Evolutionary conservation across 768 basidiomycete species (phyloP).

Genomic region (Saitozyma sp.): DNA sequence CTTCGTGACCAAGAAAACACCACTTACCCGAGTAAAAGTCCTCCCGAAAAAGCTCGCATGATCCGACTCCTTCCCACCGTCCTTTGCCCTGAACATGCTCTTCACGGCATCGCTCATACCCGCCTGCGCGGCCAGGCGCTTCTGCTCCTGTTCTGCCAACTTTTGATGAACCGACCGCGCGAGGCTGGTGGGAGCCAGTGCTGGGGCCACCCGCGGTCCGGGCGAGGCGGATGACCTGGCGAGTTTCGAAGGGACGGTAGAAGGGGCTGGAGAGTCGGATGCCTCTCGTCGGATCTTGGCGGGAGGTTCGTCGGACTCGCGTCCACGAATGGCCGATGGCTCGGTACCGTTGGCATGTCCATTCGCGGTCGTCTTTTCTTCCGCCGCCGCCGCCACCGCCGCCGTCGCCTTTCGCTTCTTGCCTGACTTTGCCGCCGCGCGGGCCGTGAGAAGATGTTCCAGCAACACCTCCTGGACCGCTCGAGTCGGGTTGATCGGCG

Average conservation of each 20-base stretch:
- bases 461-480: slow-evolving; percentile 37
- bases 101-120: slow-evolving; percentile 84
- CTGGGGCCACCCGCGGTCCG: background rate
- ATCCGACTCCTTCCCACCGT: slow-evolving; percentile 54
- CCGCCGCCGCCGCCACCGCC: slow-evolving; percentile 55
- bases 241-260: too few relatives aligned
- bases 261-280: too few relatives aligned
- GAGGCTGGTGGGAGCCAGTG: background rate
- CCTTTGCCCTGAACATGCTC: slow-evolving; percentile 69
- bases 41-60: slow-evolving; percentile 81
- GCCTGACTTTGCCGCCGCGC: slow-evolving; percentile 34
- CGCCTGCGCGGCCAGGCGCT: slow-evolving; percentile 63
- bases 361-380: background rate
- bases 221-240: background rate
- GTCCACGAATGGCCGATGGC: background rate
- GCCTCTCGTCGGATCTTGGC: background rate
- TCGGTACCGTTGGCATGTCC: background rate
- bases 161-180: slow-evolving; percentile 63
- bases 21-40: slow-evolving; percentile 83
- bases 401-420: slow-evolving; percentile 51
- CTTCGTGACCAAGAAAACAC: background rate
- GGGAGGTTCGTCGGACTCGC: background rate
- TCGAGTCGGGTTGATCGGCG: slow-evolving; percentile 45
- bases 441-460: slow-evolving; percentile 21
- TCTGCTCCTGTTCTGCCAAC: slow-evolving; percentile 76